Evolutionary conservation across 768 basidiomycete genomes (phyloP).

Genomic region (Phylloporus arenicola): DNA sequence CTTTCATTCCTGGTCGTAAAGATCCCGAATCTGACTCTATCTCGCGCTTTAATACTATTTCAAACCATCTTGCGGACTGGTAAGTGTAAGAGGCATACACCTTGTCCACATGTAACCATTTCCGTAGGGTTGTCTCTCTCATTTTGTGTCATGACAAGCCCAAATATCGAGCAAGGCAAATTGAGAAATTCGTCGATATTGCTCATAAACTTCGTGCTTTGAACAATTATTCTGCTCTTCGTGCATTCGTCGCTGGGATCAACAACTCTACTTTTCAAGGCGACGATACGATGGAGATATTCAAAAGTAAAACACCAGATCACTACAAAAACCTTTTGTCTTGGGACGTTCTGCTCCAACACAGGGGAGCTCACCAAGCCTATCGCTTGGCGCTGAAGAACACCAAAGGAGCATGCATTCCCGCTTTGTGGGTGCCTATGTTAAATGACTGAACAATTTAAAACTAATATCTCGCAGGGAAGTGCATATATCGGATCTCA

Average conservation of each 20-base stretch:
- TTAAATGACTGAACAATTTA: slow-evolving; percentile 3
- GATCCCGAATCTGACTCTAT: slow-evolving; percentile 64
- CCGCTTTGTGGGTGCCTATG: slow-evolving; percentile 57
- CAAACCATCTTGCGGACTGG: slow-evolving; percentile 85
- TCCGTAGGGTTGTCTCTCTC: slow-evolving; percentile 77
- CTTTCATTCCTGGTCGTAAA: slow-evolving; percentile 63
- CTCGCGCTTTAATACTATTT: slow-evolving; percentile 64
- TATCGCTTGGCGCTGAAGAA: slow-evolving; percentile 87
- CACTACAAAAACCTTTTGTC: slow-evolving; percentile 73
- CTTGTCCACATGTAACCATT: slow-evolving; percentile 2
- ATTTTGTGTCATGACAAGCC: slow-evolving; percentile 84
- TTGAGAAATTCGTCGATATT: slow-evolving; percentile 86
- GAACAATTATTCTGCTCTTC: slow-evolving; percentile 91
- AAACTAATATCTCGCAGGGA: slow-evolving; percentile 50
- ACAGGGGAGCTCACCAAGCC: slow-evolving; percentile 77
- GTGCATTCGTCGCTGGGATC: slow-evolving; percentile 92
- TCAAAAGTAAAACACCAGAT: slow-evolving; percentile 62
- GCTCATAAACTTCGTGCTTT: slow-evolving; percentile 71
- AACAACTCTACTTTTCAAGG: slow-evolving; percentile 76
- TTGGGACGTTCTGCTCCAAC: slow-evolving; percentile 80
- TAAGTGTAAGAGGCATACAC: slow-evolving; percentile 28
- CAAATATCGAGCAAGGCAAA: slow-evolving; percentile 68
- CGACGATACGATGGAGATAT: slow-evolving; percentile 69
- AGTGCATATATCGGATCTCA: slow-evolving; percentile 85
- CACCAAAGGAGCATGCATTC: slow-evolving; percentile 82